Percentiles rank a stretch among this genome's conserved stretches.
These are phyloP conservation scores for Tolypocladium capitatum DNA, from an alignment of 2,329 filamentous ascomycete species.

Conservation along the genomic window DNA sequence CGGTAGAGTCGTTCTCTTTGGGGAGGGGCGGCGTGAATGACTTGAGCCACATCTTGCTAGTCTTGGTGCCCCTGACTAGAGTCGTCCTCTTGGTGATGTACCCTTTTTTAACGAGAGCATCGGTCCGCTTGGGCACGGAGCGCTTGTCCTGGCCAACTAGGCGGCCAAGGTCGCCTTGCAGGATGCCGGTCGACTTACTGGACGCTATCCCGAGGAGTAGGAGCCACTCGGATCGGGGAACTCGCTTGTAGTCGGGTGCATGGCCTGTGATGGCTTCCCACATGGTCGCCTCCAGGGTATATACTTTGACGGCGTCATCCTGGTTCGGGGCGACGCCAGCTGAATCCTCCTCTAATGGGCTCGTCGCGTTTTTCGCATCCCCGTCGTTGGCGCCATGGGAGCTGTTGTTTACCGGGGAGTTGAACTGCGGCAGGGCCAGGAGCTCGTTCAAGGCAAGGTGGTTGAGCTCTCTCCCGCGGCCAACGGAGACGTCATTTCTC, in stretches of 20 bases:
- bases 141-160: conserved; percentile 49
- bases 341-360: not conserved
- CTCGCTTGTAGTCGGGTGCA: conserved; percentile 41
- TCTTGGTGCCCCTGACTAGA: conserved; percentile 44
- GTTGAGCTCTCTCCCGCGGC: conserved; percentile 17
- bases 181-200: conserved; percentile 38
- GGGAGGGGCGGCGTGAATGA: conserved; percentile 36
- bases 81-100: conserved; percentile 49
- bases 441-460: conserved; percentile 25
- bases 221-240: conserved; percentile 46
- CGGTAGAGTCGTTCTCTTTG: conserved; percentile 16
- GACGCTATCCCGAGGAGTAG: conserved; percentile 45
- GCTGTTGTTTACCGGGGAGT: not conserved
- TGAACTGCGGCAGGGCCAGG: conserved; percentile 9
- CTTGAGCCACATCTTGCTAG: conserved; percentile 49
- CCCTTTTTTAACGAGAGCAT: conserved; percentile 44
- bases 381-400: not conserved
- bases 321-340: not conserved
- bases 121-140: conserved; percentile 48
- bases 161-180: conserved; percentile 46
- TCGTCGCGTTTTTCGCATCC: not conserved
- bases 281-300: conserved; percentile 39
- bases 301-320: conserved; percentile 18
- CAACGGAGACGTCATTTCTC: conserved; percentile 22
- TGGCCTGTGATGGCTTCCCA: conserved; percentile 50